Evolutionary conservation across 202 grass and related monocot species (phyloP).

Genomic region (Zizania palustris): DNA sequence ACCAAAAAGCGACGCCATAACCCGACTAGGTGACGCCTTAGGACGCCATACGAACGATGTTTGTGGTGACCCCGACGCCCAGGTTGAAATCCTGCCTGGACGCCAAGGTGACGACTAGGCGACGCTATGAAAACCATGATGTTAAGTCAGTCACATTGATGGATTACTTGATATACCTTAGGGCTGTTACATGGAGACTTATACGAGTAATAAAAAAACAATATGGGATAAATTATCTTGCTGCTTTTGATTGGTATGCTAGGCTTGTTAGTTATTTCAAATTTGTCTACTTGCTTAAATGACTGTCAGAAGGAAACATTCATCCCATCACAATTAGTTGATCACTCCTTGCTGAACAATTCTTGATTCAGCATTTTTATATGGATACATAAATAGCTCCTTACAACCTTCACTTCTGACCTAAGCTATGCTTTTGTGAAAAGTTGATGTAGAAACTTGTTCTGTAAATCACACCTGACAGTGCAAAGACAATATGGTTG

Average conservation of each 20-base stretch:
- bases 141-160: background rate
- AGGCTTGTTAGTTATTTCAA: background rate
- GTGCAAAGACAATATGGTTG: constrained; percentile 12
- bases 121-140: too few relatives aligned
- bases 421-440: constrained; percentile 1
- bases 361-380: background rate
- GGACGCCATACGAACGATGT: too few relatives aligned
- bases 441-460: constrained; percentile 9
- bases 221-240: constrained; percentile 21
- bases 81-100: too few relatives aligned
- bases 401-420: background rate
- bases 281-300: constrained; percentile 18
- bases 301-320: background rate
- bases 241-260: constrained; percentile 19
- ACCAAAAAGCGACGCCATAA: too few relatives aligned
- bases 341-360: background rate
- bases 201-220: constrained; percentile 12
- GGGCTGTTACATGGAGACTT: background rate
- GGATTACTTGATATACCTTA: constrained; percentile 32
- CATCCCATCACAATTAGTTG: background rate
- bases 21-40: too few relatives aligned
- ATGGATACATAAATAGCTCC: constrained; percentile 3
- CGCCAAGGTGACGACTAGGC: too few relatives aligned
- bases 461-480: constrained; percentile 15
- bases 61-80: too few relatives aligned